phyloP scores from a whole-genome alignment of 2,329 filamentous ascomycete genomes.

The Pseudopithomyces chartarum region DNA sequence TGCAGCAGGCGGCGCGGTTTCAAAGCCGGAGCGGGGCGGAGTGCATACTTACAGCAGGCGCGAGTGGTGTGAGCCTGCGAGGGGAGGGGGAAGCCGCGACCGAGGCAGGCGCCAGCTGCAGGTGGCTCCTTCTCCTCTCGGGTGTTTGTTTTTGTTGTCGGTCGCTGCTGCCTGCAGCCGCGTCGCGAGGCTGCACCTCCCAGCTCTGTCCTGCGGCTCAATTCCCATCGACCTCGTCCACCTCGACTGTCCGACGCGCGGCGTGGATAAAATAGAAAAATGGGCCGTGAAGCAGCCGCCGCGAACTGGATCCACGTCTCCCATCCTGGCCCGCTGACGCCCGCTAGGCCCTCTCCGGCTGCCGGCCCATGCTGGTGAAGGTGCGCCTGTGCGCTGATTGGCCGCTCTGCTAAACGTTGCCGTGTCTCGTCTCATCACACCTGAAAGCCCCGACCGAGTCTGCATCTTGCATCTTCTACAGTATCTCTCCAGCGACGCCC shows the following conservation, averaged over 20 bases:
- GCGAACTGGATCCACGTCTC: conserved; percentile 1
- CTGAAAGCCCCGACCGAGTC: conserved; percentile 21
- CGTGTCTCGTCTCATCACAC: conserved; percentile 26
- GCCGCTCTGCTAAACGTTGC: conserved; percentile 14
- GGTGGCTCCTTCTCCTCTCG: neutral
- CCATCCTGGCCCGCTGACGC: neutral
- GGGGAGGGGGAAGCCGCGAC: neutral
- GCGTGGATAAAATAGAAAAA: neutral
- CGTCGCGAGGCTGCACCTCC: neutral
- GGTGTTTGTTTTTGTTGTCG: no score
- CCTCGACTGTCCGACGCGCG: neutral
- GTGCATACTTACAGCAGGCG: conserved; percentile 9
- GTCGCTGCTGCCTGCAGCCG: neutral
- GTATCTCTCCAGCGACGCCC: conserved; percentile 17
- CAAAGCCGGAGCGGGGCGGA: conserved; percentile 17
- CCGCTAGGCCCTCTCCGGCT: neutral
- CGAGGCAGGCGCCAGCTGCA: neutral
- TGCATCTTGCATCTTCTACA: conserved; percentile 18
- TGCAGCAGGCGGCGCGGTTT: conserved; percentile 16
- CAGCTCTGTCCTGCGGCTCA: neutral
- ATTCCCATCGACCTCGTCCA: no score
- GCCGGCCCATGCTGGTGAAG: neutral
- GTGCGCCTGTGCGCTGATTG: conserved; percentile 13
- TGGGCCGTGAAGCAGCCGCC: conserved; percentile 11
- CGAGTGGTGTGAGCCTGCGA: neutral